Base-by-base conservation (phyloP, 495 filamentous ascomycete genomes). In the Rhizodiscina lignyota region DNA sequence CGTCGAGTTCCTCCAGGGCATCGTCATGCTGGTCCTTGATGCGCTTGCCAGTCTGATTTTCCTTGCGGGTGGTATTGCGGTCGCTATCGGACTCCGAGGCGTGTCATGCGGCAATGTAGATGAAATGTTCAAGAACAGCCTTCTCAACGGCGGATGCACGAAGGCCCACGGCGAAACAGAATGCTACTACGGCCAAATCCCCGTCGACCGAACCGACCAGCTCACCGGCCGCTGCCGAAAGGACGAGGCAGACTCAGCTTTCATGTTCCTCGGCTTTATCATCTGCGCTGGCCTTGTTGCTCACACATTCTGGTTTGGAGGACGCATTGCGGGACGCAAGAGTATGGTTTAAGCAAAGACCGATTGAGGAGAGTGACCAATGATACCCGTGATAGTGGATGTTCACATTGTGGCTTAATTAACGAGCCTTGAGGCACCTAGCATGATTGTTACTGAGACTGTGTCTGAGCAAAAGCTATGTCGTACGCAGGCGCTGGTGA, bases 1-100 rank as follows among this genome's bases (percentile, higher is more conserved):
- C 15, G 11, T 39, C 17, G 21, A 21, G 12, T n/a, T 30, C 2
- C 12, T 34, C n/a, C 12, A 19, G 11, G 30, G 30, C 17, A 18
- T 39, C 11, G 17, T 39, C 18, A 39, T 24, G 19, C 18, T 19
- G 21, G 37, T 19, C 30, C 11, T 34, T 6, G 37, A 39, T 20
- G 30, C 12, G 5, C 37, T 35, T 15, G 21, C 37, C 20, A 18
- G 29, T 11, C 30, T 39, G 13, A 22, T 39, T 13, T 39, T 22
- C 30, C 30, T 39, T 23, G 37, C 37, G 11, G 37, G 29, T 15
- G 37, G 30, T 16, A 12, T 39, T 8, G 37, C 34, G 30, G 6
- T 11, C 18, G 18, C 17, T 18, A 16, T 32, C 30, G 10, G 17
- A 8, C 30, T 32, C 10, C 8, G 17, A 8, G 17, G 6, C 10